Base-by-base conservation (phyloP, 2,329 filamentous ascomycete species). In the Sporothrix sp. region DNA sequence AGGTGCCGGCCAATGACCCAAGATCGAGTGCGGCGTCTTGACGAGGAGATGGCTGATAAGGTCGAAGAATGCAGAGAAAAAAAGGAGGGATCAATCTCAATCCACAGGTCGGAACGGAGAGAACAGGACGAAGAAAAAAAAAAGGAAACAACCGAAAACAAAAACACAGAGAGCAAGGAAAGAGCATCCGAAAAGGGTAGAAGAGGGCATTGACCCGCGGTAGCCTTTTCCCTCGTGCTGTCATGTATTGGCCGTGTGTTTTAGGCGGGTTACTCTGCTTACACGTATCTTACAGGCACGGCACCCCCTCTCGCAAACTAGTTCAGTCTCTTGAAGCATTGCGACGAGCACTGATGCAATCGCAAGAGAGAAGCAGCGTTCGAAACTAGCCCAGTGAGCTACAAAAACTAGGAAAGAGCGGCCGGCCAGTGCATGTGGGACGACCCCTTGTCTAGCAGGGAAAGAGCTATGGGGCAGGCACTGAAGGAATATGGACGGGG, bases 361-460 rank as follows among this genome's bases (percentile, higher is more conserved):
- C 4, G 13, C 9, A 43, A 30, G 20, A 13, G 23, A n/a, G 25
- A 43, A 43, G 10, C n/a, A 25, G 20, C 39, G 5, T 40, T 21
- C 39, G 28, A 28, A 42, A 30, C 18, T 9, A 27, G 28, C 7
- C n/a, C 14, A n/a, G 13, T 35, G 33, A 35, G 33, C 33, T n/a
- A n/a, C n/a, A 16, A 7, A 20, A 25, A 18, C 11, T 3, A 28
- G 33, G 42, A 13, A 40, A 14, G 14, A 40, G 14, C 38, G 27
- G 14, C 30, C 33, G 35, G 33, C 32, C 20, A 20, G 33, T 47
- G 44, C 32, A 30, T 25, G 43, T 35, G 43, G 30, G 30, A 38
- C 23, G 5, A 13, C n/a, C 44, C 44, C 44, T 20, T 47, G 46
- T 48, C 46, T 48, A 39, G 46, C 46, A 5, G 5, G 25, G 25